Evolutionary conservation across 1,139 yeast species (phyloP), one percentile per base, ranked within the genome.

Genomic region (Saccharomyces pastorianus): DNA sequence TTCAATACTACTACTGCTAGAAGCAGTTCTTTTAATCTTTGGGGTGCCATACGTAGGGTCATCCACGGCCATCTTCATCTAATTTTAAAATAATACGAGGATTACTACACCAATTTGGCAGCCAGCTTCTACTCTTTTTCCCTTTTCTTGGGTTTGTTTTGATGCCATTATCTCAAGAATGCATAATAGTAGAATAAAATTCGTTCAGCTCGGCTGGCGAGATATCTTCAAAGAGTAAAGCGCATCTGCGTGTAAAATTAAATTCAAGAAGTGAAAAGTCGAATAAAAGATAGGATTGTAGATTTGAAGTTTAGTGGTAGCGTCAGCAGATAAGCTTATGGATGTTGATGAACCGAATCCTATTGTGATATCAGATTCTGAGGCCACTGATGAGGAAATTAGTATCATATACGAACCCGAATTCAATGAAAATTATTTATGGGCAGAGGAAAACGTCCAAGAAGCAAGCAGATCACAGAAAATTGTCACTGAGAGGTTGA

Each of bases 1-100:
- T 64, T 89, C 96, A 50, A 88, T 85, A 14, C 93, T 84, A 62
- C 80, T 79, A 72, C 55, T 52, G 23, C 58, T 44, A 7, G 27
- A 23, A 4, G 53, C 49, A n/a, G 55, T 51, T 42, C 58, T 56
- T 27, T 54, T 54, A 17, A 20, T 29, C 23, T 14, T 47, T 14
- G 49, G 8, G 32, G 38, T 28, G 14, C 25, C 38, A 13, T 28
- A 28, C 11, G 20, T n/a, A 17, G 26, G 17, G 17, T 20, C 38
- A 27, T 27, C 23, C 6, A 14, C 26, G 20, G 27, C 46, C 38
- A 26, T 49, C 20, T 32, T 32, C 25, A 29, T 14, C 14, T 14
- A 6, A 11, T 20, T 34, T 9, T 38, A 20, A 4, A 38, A 9
- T 8, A 17, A 4, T 8, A 3, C 8, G 44, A 20, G 7, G 26